Base-by-base conservation (phyloP, 2,329 filamentous ascomycete genomes). In the Diplodia sapinea region DNA sequence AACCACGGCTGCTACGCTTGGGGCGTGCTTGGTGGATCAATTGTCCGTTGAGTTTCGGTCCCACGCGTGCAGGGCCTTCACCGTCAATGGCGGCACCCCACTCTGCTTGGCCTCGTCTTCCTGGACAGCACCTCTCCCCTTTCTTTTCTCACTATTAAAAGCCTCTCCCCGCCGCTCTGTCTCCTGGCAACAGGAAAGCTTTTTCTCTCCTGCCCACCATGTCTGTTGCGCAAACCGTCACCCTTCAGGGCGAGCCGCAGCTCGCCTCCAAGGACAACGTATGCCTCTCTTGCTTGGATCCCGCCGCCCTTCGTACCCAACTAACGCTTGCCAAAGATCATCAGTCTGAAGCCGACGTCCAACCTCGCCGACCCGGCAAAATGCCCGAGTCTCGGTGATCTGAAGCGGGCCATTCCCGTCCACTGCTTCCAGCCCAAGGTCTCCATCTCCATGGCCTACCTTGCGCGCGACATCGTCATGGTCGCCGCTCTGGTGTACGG, bases 341-440 rank as follows among this genome's bases (percentile, higher is more conserved):
- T 63, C 43, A 63, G 40, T 47, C 31, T 63, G 29, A 63, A 63
- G 59, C 26, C 59, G n/a, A 12, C 52, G 29, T 26, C 51, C 17
- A 66, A 31, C 43, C 43, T 47, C 43, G 43, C 17, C 40, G 64
- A 66, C 47, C 40, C 55, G 13, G 43, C 54, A 17, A 59, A 66
- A 17, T 66, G 64, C 54, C 65, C 65, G 6, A 65, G 47, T 12
- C 50, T 68, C 26, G 61, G n/a, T 33, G 52, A 71, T 17, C 71
- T 77, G 69, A 73, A 71, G 52, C 72, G 83, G 72, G 84, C 86
- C 63, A 89, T 89, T 70, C 87, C 87, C 31, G 78, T 82, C 17
- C 83, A 89, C 74, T 89, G 87, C 82, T 88, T 89, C 78, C 75
- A 87, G 74, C 84, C 85, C 4, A 85, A 85, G 33, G 80, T 86